A percentile compares a stretch with the other conserved stretches of the same genome.
Evolutionary conservation across 176 grass and related monocot species (phyloP).

Genomic region (Oryza longistaminata): DNA sequence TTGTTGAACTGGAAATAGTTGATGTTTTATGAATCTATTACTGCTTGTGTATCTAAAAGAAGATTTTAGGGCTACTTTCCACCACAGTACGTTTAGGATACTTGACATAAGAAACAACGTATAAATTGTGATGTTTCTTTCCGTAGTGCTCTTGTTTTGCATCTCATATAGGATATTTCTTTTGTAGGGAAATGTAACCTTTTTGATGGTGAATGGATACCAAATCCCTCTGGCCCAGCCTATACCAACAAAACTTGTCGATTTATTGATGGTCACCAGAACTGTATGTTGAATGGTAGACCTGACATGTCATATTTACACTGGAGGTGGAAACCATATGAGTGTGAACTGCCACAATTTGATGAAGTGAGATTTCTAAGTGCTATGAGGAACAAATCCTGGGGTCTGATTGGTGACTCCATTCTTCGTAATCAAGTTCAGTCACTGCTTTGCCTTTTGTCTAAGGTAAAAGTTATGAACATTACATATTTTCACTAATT

Average conservation of each 20-base stretch:
- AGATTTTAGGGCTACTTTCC: background rate
- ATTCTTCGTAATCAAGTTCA: constrained; percentile 91
- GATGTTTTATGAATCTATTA: background rate
- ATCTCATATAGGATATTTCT: constrained; percentile 19
- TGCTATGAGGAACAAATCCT: constrained; percentile 68
- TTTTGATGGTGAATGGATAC: constrained; percentile 69
- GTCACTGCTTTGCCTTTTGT: constrained; percentile 84
- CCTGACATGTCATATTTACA: constrained; percentile 62
- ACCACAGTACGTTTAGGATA: constrained; percentile 7
- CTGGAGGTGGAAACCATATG: constrained; percentile 82
- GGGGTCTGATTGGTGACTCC: constrained; percentile 80
- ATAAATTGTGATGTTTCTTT: background rate
- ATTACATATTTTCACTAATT: background rate
- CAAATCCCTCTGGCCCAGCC: constrained; percentile 61
- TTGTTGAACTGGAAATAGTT: background rate
- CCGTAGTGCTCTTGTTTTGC: constrained; percentile 21
- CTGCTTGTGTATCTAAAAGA: background rate
- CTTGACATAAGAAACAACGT: constrained; percentile 5
- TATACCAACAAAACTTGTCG: constrained; percentile 79
- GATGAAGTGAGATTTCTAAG: constrained; percentile 62
- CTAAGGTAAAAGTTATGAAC: constrained; percentile 49
- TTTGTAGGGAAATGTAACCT: constrained; percentile 51
- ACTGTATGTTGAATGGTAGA: constrained; percentile 77
- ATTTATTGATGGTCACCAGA: constrained; percentile 78
- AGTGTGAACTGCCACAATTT: constrained; percentile 60